Evolutionary conservation across 805 yeast genomes (phyloP), one percentile per base, ranked within the genome.

Genomic region (Candida boidinii): DNA sequence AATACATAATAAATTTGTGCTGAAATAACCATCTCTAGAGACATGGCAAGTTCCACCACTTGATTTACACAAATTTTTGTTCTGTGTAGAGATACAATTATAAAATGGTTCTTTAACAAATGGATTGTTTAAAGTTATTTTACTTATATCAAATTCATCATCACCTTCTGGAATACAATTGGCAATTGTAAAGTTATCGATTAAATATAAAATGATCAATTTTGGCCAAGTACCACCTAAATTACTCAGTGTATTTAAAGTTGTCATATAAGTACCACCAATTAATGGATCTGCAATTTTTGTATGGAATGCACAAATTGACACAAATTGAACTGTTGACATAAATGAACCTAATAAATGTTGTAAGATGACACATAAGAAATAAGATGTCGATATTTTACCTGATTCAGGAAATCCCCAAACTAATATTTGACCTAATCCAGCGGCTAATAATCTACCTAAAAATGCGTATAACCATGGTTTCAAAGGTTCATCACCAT

Each of bases 151-250:
- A n/a, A n/a, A n/a, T n/a, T n/a, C n/a, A 7, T 29, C 18, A n/a
- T 37, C 27, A 7, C 33, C 29, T 2, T 33, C 20, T 9, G 64
- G 52, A 7, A 55, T 44, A 58, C 97, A 90, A 20, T 64, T 53
- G 1, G 87, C 75, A 4, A 57, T 46, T 0, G 96, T 83, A 44
- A 87, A 72, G 44, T 66, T 70, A 57, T 90, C 96, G 35, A 92
- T 90, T 56, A 87, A 66, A 38, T 67, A 73, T 43, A 87, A 69
- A 2, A 90, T 78, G 21, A 92, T 62, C n/a, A 85, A 62, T 34
- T 86, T 69, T 2, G 98, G 98, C 98, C 98, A 92, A 28, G 94
- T 92, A 9, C 98, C 98, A 17, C 98, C 98, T 37, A 90, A 68
- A 53, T 92, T 92, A 26, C 94, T 76, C 30, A 92, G 64, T 0